Percentiles rank a stretch among this genome's conserved stretches.
These are phyloP conservation scores for Diplocarpon rosae DNA, from an alignment of 2,329 filamentous ascomycete genomes.

Conservation along the genomic window DNA sequence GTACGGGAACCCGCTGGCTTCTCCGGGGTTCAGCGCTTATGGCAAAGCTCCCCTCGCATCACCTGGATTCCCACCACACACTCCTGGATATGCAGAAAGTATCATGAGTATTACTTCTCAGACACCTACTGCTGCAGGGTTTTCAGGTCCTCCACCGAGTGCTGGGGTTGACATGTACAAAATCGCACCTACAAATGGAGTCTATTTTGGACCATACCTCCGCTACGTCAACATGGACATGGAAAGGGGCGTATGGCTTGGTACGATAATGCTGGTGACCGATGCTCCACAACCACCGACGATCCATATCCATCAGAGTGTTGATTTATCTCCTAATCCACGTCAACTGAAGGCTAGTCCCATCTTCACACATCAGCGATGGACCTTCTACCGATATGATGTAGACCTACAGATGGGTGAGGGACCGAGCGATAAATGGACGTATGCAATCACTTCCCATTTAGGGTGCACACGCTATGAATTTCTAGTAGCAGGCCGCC, in stretches of 20 bases:
- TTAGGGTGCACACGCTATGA: slow-evolving; percentile 97
- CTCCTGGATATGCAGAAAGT: slow-evolving; percentile 74
- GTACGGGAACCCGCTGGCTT: slow-evolving; percentile 62
- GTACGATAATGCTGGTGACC: slow-evolving; percentile 86
- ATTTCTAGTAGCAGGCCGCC: slow-evolving; percentile 82
- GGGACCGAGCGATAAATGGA: slow-evolving; percentile 73
- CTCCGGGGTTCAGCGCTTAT: slow-evolving; percentile 46
- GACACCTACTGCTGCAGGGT: slow-evolving; percentile 68
- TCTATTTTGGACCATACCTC: slow-evolving; percentile 95
- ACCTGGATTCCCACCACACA: slow-evolving; percentile 73
- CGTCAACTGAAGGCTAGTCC: slow-evolving; percentile 71
- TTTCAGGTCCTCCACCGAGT: slow-evolving; percentile 76
- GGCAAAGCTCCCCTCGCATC: slow-evolving; percentile 61
- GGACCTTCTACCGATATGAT: slow-evolving; percentile 94
- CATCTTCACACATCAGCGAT: slow-evolving; percentile 83
- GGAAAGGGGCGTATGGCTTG: slow-evolving; percentile 80
- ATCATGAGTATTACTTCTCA: slow-evolving; percentile 72
- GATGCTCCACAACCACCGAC: slow-evolving; percentile 88
- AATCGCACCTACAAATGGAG: slow-evolving; percentile 83
- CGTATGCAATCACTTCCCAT: slow-evolving; percentile 94
- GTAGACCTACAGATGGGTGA: slow-evolving; percentile 86
- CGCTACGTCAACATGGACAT: slow-evolving; percentile 96
- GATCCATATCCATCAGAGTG: slow-evolving; percentile 85
- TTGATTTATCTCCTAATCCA: slow-evolving; percentile 86
- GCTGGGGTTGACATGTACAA: slow-evolving; percentile 93